Conservation (phyloP, 768 basidiomycete species). For the Pulveroboletus sp. region DNA sequence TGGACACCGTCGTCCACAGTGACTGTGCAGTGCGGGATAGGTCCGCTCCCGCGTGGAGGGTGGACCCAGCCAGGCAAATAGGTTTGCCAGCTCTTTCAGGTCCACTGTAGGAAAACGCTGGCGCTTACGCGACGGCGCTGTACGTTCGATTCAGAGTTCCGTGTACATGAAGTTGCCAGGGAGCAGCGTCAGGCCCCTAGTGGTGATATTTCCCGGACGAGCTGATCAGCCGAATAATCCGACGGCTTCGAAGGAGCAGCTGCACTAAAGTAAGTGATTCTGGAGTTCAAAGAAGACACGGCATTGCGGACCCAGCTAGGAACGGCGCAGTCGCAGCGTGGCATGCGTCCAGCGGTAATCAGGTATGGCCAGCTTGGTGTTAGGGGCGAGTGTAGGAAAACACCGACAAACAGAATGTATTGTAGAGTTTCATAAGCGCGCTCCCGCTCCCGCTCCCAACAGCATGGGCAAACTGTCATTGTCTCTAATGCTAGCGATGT, state of each 20-base stretch:
- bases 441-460: no score
- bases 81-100: constrained; percentile 8
- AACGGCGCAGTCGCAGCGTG: background rate
- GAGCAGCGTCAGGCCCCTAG: no score
- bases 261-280: constrained; percentile 4
- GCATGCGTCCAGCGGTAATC: background rate
- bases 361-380: constrained; percentile 5
- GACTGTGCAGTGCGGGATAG: background rate
- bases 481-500: no score
- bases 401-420: constrained; percentile 5
- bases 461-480: no score
- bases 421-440: no score
- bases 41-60: background rate
- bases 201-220: background rate
- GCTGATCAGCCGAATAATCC: background rate
- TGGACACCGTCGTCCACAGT: constrained; percentile 15
- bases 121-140: background rate
- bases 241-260: constrained; percentile 1
- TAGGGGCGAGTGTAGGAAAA: constrained; percentile 6
- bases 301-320: background rate
- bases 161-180: background rate
- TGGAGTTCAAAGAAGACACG: background rate
- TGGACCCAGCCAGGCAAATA: background rate
- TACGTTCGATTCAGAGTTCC: background rate
- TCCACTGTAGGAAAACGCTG: background rate